Percentiles rank a stretch among this genome's conserved stretches.
phyloP scores from a whole-genome alignment of 257 asterid genomes.

The Ehretia macrophylla region DNA sequence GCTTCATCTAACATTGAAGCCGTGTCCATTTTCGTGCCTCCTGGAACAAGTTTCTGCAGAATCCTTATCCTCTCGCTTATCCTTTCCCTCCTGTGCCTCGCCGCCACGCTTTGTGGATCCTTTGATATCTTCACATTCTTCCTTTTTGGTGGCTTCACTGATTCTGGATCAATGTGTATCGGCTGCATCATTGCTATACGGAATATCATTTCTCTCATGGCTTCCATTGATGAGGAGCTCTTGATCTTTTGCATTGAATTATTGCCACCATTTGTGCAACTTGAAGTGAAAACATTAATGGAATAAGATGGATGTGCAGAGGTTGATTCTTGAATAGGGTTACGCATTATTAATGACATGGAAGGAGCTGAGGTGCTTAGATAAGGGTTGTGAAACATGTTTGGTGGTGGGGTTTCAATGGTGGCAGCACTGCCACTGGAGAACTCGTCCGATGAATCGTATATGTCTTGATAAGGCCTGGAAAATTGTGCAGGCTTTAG shows the following conservation, averaged over 20 bases:
- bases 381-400: neutral
- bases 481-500: neutral
- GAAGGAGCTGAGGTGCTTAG: neutral
- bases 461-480: neutral
- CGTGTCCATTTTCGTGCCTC: slow-evolving; percentile 53
- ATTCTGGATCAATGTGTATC: slow-evolving; percentile 37
- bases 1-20: slow-evolving; percentile 59
- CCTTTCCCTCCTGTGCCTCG: slow-evolving; percentile 49
- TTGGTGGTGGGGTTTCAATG: neutral
- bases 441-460: neutral
- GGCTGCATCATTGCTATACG: slow-evolving; percentile 57
- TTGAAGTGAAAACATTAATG: no score
- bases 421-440: neutral
- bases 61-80: slow-evolving; percentile 47
- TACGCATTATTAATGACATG: neutral
- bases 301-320: neutral
- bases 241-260: slow-evolving; percentile 8
- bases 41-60: slow-evolving; percentile 49
- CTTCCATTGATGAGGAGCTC: slow-evolving; percentile 37
- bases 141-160: slow-evolving; percentile 40
- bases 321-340: neutral
- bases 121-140: slow-evolving; percentile 49
- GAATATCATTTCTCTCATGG: slow-evolving; percentile 51
- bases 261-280: neutral
- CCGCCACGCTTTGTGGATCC: slow-evolving; percentile 59